phyloP scores from a whole-genome alignment of 176 grass and related monocot genomes.

The Hordeum vulgare region MorexV3_pseudomolecules_assembly NC_058520.1:120086910-120087409 shows the following conservation, averaged over 20 bases:
- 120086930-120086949: slow-evolving; percentile 42
- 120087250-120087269: slow-evolving; percentile 46
- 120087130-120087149: slow-evolving; percentile 42
- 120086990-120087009: slow-evolving; percentile 40
- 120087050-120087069: slow-evolving; percentile 46
- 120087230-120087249: slow-evolving; percentile 31
- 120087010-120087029: slow-evolving; percentile 57
- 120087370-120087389: not conserved
- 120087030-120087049: slow-evolving; percentile 56
- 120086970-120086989: slow-evolving; percentile 38
- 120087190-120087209: slow-evolving; percentile 58
- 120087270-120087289: slow-evolving; percentile 80
- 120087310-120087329: slow-evolving; percentile 8
- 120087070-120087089: slow-evolving; percentile 54
- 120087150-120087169: slow-evolving; percentile 48
- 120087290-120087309: slow-evolving; percentile 35
- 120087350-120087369: not conserved
- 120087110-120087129: slow-evolving; percentile 50
- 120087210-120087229: slow-evolving; percentile 48
- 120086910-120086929: slow-evolving; percentile 43
- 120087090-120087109: slow-evolving; percentile 35
- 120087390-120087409: slow-evolving; percentile 2
- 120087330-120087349: not conserved
- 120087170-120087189: slow-evolving; percentile 76
- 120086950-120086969: slow-evolving; percentile 22